Evolutionary conservation across 768 basidiomycete genomes (phyloP), one percentile per base, ranked within the genome.

Genomic region (Amanita rimosa): DNA sequence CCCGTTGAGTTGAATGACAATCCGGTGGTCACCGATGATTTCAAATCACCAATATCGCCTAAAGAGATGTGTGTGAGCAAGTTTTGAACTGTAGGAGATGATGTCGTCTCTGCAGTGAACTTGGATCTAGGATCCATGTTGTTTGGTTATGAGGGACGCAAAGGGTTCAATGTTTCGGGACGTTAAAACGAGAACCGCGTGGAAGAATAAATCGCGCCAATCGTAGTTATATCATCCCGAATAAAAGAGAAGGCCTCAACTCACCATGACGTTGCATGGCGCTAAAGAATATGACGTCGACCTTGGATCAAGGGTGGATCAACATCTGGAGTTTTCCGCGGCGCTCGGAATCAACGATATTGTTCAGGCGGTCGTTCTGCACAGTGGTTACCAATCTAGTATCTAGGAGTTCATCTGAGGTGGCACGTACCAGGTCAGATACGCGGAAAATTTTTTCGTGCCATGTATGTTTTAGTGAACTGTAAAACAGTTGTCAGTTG

Each of bases 11-110:
- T 99, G 94, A 59, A 98, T 79, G 60, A 99, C 94, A 56, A 99
- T 91, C 73, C 95, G 93, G 69, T 98, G 96, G 73, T 99, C 96
- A 61, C 98, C 96, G 64, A 97, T 85, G 69, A 96, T 89, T 67
- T 96, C 94, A 61, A 96, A 96, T 97, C 93, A 59, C 92, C 92
- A 54, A 99, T 95, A 76, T 98, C 97, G 50, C 94, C 93, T 94
- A 54, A 16, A 31, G 9, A 27, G 1, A 37, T 14, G 9, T 58
- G 55, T 55, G 47, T 50, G 53, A 43, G 38, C 47, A 35, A 22
- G n/a, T n/a, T n/a, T n/a, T n/a, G n/a, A 45, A 10, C 3, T 29
- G 50, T n/a, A 52, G 53, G 43, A 55, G 2, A 55, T 47, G 36
- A 64, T 79, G 73, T 79, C 52, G 68, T 64, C 73, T 71, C 74